Evolutionary conservation across 163 green algal species (phyloP), one percentile per base, ranked within the genome.

Genomic region (Scenedesmus sp.): DNA sequence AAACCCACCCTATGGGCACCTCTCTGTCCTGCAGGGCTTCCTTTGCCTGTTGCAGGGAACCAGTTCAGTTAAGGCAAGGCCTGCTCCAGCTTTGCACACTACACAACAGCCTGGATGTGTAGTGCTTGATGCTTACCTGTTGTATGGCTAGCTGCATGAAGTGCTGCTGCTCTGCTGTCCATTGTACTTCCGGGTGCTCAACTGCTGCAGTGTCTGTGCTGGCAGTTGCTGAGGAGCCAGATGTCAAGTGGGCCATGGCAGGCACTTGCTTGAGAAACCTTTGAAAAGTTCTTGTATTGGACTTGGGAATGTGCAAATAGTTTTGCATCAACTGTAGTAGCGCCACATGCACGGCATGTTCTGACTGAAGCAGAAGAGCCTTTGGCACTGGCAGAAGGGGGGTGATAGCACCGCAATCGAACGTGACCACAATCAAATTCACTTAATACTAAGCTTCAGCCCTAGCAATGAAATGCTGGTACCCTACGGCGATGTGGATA

Each of bases 81-180:
- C 55, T 54, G 55, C 55, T 67, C 1, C 7, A 18, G 20, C n/a
- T 82, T 56, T 5, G 4, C 10, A 16, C 10, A 20, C 20, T 52
- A 23, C 82, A 87, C 5, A 9, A 9, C 13, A 52, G 4, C 4
- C 4, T 52, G 10, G 23, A 52, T 23, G 15, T 5, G 23, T 6
- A 79, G 3, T 12, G 56, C 4, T 52, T 20, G 57, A 26, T 13
- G 4, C 10, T 15, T 79, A 96, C 96, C 94, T 97, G 92, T 18
- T 95, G 73, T 6, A 97, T 82, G 3, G 96, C 96, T 26, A 94
- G 88, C 13, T 82, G 84, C 96, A 97, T 97, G 76, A 94, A 97
- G 0, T 57, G 62, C 54, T 92, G 20, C 60, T 97, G 90, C 26
- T 92, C 83, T 1, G 92, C 59, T 0, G 91, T 95, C 95, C 95